A percentile compares a stretch with the other conserved stretches of the same genome.
Evolutionary conservation across 2,329 filamentous ascomycete genomes (phyloP).

Genomic region (Nemania sp.): DNA sequence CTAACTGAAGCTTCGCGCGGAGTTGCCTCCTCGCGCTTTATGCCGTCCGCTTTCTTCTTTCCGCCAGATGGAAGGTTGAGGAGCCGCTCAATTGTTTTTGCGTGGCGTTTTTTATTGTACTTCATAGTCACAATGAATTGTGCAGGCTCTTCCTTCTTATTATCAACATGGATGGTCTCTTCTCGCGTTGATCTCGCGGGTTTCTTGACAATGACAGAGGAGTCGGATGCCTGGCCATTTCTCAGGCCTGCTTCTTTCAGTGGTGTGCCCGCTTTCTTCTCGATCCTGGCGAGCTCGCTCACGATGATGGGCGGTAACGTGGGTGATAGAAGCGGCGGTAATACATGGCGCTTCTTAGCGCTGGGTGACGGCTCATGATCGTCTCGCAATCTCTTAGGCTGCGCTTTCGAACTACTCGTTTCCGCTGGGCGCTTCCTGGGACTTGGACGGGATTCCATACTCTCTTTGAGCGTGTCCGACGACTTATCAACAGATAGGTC

Average conservation of each 20-base stretch:
- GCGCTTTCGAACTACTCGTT: slow-evolving; percentile 45
- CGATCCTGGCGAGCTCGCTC: slow-evolving; percentile 57
- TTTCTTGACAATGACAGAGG: slow-evolving; percentile 54
- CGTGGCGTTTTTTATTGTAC: slow-evolving; percentile 62
- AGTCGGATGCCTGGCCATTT: slow-evolving; percentile 50
- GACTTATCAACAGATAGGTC: slow-evolving; percentile 54
- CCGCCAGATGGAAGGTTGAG: slow-evolving; percentile 56
- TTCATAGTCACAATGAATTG: slow-evolving; percentile 59
- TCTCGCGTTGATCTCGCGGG: slow-evolving; percentile 50
- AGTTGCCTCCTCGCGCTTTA: slow-evolving; percentile 53
- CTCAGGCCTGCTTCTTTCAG: slow-evolving; percentile 46
- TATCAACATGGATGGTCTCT: slow-evolving; percentile 49
- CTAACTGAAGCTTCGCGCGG: slow-evolving; percentile 56
- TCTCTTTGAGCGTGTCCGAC: slow-evolving; percentile 42
- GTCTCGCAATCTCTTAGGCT: slow-evolving; percentile 48
- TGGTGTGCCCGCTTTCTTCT: slow-evolving; percentile 47
- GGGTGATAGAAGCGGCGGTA: slow-evolving; percentile 67
- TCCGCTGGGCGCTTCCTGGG: slow-evolving; percentile 53
- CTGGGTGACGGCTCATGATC: slow-evolving; percentile 47
- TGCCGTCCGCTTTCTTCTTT: slow-evolving; percentile 53
- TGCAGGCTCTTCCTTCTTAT: slow-evolving; percentile 50
- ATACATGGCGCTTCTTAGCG: slow-evolving; percentile 55
- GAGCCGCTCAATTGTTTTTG: slow-evolving; percentile 60
- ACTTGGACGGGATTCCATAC: slow-evolving; percentile 44
- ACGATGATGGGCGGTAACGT: slow-evolving; percentile 66